Base-by-base conservation (phyloP, 176 grass and related monocot species). In the Aechmea fasciata region DNA sequence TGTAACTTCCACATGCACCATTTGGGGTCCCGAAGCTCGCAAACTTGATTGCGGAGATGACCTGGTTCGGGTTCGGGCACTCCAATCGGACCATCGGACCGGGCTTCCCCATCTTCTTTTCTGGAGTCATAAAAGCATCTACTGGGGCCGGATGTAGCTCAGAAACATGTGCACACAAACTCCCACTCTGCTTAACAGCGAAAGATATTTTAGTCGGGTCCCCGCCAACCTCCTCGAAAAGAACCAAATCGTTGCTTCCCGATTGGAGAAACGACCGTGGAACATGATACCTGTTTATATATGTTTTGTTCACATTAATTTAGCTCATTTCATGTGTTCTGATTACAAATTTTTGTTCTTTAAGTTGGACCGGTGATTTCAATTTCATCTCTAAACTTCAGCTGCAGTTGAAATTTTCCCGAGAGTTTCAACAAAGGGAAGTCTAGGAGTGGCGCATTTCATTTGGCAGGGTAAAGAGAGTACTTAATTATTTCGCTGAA, bases 11-110 rank as follows among this genome's bases (percentile, higher is more conserved):
- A 29, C 94, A 93, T 20, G 77, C 84, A 50, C 94, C 94, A 23
- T 82, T 77, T 0, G 94, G 94, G 28, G 84, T 94, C 64, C 94
- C 94, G 18, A 99, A 99, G 81, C 94, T 99, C 41, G 84, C 94
- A 82, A 99, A 99, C 61, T 84, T 99, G 75, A 99, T 80, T 48
- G 75, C 76, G 48, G 75, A 83, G 64, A 99, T 93, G 69, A 93
- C 74, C 75, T 99, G 87, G 47, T 86, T 75, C 12, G 63, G 50
- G 63, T 74, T 83, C 10, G 90, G 82, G 75, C 94, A 99, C 52
- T 89, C 80, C 24, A 99, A 72, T 50, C 26, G 84, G 75, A 99
- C 80, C 66, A 82, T 66, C 8, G 95, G 84, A 26, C 79, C 82
- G 14, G 66, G 48, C 51, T 75, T 94, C 61, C 73, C 74, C 55